A percentile compares a stretch with the other conserved stretches of the same genome.
Conservation (phyloP, 805 yeast species). For the Starmerella scarabaei region DNA sequence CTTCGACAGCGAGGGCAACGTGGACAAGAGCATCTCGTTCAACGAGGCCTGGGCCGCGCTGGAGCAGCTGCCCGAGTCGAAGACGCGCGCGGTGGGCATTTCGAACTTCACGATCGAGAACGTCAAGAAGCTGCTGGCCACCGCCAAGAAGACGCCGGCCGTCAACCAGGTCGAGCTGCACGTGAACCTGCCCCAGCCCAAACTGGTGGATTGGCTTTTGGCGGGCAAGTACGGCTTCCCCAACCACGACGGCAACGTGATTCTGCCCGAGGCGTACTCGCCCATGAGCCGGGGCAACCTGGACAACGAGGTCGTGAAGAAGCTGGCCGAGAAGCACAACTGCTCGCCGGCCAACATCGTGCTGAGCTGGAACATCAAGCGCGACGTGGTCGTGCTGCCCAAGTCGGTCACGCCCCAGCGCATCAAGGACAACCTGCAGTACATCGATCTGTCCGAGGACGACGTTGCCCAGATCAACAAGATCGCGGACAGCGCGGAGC, state of each 20-base stretch:
- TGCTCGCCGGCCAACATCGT: slow-evolving; percentile 26
- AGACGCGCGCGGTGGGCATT: slow-evolving; percentile 59
- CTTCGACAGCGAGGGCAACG: slow-evolving; percentile 11
- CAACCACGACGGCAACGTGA: slow-evolving; percentile 32
- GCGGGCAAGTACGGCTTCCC: slow-evolving; percentile 22
- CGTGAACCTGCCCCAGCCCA: slow-evolving; percentile 55
- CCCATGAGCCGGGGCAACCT: slow-evolving; percentile 63
- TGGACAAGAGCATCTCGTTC: slow-evolving; percentile 26
- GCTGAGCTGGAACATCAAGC: slow-evolving; percentile 29
- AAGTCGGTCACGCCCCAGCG: slow-evolving; percentile 58
- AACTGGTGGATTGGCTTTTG: slow-evolving; percentile 41
- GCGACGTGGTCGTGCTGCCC: slow-evolving; percentile 51
- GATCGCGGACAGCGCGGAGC: slow-evolving; percentile 12
- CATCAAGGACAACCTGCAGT: slow-evolving; percentile 34
- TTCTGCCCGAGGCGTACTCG: slow-evolving; percentile 59
- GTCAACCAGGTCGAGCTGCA: slow-evolving; percentile 68
- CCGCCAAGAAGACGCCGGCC: slow-evolving; percentile 41
- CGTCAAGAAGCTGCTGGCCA: slow-evolving; percentile 36
- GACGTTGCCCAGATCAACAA: slow-evolving; percentile 30
- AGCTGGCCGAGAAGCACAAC: slow-evolving; percentile 45
- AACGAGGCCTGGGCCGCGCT: slow-evolving; percentile 49
- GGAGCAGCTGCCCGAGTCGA: slow-evolving; percentile 43
- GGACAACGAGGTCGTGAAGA: slow-evolving; percentile 39
- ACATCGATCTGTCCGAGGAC: slow-evolving; percentile 31
- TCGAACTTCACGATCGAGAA: slow-evolving; percentile 53